A percentile compares a stretch with the other conserved stretches of the same genome.
These are phyloP conservation scores for Alternaria hordeiaustralica DNA, from an alignment of 2,329 filamentous ascomycete species.

Conservation along the genomic window DNA sequence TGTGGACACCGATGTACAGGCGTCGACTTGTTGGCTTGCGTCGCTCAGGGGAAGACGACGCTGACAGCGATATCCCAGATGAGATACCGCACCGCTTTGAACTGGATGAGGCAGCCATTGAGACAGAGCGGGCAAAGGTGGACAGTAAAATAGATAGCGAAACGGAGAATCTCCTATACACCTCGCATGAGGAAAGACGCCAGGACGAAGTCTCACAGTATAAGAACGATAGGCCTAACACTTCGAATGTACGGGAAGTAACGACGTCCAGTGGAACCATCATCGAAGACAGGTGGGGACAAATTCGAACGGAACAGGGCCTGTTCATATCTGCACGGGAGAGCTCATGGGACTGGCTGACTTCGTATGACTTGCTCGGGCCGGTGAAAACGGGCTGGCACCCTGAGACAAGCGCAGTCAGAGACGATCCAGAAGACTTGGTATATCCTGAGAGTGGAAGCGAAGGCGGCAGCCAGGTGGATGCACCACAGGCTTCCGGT, in stretches of 20 bases:
- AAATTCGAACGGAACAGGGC: neutral
- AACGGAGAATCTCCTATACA: neutral
- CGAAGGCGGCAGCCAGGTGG: neutral
- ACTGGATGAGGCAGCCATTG: neutral
- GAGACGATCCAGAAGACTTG: neutral
- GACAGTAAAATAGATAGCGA: neutral
- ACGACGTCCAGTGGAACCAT: neutral
- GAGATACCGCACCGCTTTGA: neutral
- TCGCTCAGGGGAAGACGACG: too few species aligned
- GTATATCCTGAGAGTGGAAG: neutral
- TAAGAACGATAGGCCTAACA: neutral
- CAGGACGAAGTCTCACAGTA: neutral
- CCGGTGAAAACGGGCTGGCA: neutral
- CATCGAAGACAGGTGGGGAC: neutral
- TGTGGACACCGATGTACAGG: too few species aligned
- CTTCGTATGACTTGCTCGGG: conserved; percentile 14
- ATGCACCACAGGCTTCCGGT: neutral
- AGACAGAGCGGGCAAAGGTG: neutral
- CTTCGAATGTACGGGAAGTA: neutral
- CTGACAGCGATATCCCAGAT: too few species aligned
- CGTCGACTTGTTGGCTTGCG: too few species aligned
- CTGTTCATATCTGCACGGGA: conserved; percentile 14
- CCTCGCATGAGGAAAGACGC: neutral
- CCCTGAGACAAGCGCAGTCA: neutral
- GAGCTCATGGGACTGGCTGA: conserved; percentile 12